Percentiles rank a stretch among this genome's conserved stretches.
phyloP scores from a whole-genome alignment of 352 stramenopile genomes.

The Phytophthora ohioensis region DNA sequence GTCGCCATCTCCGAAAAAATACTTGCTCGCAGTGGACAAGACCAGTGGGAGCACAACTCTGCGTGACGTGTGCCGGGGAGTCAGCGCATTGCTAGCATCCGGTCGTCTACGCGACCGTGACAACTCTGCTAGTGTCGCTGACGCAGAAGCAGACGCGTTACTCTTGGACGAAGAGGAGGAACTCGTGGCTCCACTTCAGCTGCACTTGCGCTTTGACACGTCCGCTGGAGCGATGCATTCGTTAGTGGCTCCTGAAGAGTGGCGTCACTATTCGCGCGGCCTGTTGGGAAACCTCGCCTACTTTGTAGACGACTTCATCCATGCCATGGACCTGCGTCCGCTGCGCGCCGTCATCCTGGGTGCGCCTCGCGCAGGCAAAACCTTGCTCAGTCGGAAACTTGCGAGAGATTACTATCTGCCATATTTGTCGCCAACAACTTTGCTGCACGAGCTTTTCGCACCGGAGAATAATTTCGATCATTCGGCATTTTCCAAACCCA shows the following conservation, averaged over 20 bases:
- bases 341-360: slow-evolving; percentile 77
- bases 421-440: slow-evolving; percentile 56
- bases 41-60: slow-evolving; percentile 61
- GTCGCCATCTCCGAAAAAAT: slow-evolving; percentile 55
- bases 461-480: slow-evolving; percentile 28
- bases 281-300: slow-evolving; percentile 69
- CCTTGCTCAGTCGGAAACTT: slow-evolving; percentile 55
- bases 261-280: slow-evolving; percentile 67
- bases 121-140: slow-evolving; percentile 16
- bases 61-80: slow-evolving; percentile 65
- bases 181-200: slow-evolving; percentile 64
- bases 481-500: slow-evolving; percentile 8
- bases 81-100: slow-evolving; percentile 69
- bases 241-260: slow-evolving; percentile 71
- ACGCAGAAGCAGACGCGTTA: slow-evolving; percentile 65
- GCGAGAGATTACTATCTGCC: slow-evolving; percentile 80
- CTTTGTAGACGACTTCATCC: slow-evolving; percentile 81
- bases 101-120: slow-evolving; percentile 52
- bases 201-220: slow-evolving; percentile 80
- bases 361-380: slow-evolving; percentile 75
- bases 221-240: slow-evolving; percentile 54
- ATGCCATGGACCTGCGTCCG: slow-evolving; percentile 77
- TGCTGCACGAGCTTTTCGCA: slow-evolving; percentile 58
- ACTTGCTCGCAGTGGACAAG: slow-evolving; percentile 75
- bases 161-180: slow-evolving; percentile 70